phyloP scores from a whole-genome alignment of 306 rosid genomes.

The Glycyrrhiza uralensis region DNA sequence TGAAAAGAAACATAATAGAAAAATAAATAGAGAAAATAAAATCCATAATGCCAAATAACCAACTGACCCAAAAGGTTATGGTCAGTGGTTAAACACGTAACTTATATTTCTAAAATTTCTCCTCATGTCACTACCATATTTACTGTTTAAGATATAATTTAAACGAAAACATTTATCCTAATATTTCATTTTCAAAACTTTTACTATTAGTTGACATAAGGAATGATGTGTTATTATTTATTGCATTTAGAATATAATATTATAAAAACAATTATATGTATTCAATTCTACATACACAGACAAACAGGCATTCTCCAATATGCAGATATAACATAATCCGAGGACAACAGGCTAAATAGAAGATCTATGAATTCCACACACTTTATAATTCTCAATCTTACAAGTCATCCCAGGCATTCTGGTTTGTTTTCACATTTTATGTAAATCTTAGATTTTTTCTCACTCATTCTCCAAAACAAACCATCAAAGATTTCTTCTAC shows the following conservation, averaged over 20 bases:
- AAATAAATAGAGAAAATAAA: background rate
- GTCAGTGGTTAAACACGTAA: background rate
- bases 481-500: background rate
- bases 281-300: background rate
- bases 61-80: background rate
- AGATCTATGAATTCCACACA: background rate
- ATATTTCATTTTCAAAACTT: background rate
- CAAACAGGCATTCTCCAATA: background rate
- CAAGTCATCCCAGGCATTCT: background rate
- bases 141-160: background rate
- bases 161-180: background rate
- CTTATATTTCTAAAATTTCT: background rate
- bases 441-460: background rate
- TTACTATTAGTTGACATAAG: background rate
- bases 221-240: background rate
- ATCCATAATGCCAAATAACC: background rate
- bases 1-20: conserved; percentile 1
- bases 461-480: background rate
- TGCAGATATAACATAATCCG: background rate
- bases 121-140: background rate
- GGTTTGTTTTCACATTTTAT: background rate
- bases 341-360: background rate
- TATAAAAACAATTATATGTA: background rate
- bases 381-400: background rate
- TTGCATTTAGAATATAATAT: background rate